Percentiles rank a stretch among this genome's conserved stretches.
phyloP scores from a whole-genome alignment of 1,139 yeast genomes.

The Sugiyamaella japonica region DNA sequence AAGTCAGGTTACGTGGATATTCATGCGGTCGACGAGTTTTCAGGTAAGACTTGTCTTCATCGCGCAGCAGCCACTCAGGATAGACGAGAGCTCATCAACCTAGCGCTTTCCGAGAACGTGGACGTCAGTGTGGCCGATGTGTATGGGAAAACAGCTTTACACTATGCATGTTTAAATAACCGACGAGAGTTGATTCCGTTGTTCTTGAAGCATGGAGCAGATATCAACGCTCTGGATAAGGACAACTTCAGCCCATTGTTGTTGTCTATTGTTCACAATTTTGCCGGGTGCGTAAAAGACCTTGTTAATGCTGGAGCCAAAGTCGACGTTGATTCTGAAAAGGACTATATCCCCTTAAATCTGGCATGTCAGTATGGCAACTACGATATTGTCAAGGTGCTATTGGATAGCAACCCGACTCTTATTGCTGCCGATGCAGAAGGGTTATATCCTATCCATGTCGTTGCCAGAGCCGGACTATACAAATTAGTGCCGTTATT shows the following conservation, averaged over 20 bases:
- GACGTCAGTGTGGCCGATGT: conserved; percentile 52
- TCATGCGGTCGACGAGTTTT: conserved; percentile 45
- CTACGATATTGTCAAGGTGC: conserved; percentile 63
- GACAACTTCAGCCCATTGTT: conserved; percentile 65
- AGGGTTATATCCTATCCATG: conserved; percentile 85
- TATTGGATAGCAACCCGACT: conserved; percentile 46
- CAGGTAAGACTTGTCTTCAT: conserved; percentile 48
- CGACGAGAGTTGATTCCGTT: conserved; percentile 38
- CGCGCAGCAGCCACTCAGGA: conserved; percentile 45
- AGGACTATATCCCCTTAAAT: conserved; percentile 73
- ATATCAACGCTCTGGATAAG: conserved; percentile 43
- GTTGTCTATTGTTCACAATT: conserved; percentile 71
- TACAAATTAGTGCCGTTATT: conserved; percentile 64
- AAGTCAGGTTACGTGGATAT: conserved; percentile 44
- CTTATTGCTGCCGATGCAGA: conserved; percentile 47
- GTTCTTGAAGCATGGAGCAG: conserved; percentile 40
- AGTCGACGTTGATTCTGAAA: conserved; percentile 43
- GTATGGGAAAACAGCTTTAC: conserved; percentile 82
- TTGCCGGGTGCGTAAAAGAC: conserved; percentile 55
- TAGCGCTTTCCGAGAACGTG: conserved; percentile 39
- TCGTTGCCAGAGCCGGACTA: conserved; percentile 84
- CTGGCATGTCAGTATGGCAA: conserved; percentile 89
- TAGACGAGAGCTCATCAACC: conserved; percentile 39
- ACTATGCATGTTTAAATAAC: conserved; percentile 66
- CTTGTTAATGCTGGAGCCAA: conserved; percentile 47